Percentiles rank a stretch among this genome's conserved stretches.
Conservation (phyloP, 768 basidiomycete species). For the Kwoniella shandongensis region DNA sequence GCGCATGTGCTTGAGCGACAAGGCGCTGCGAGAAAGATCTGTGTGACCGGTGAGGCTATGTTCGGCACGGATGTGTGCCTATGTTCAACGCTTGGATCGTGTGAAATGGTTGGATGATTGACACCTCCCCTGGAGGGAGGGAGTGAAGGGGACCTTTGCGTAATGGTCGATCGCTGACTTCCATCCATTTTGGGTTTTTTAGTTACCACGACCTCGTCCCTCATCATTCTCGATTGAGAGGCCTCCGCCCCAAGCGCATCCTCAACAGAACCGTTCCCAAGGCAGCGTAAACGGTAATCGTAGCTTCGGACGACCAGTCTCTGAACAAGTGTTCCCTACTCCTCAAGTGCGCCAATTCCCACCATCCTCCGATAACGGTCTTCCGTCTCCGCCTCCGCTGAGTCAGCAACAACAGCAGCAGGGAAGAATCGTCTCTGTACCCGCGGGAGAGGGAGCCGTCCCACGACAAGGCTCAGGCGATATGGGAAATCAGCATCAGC, state of each 20-base stretch:
- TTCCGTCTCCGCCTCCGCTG: conserved; percentile 13
- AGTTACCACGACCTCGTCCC: conserved; percentile 20
- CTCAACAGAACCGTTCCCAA: neutral
- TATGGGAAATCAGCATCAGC: neutral
- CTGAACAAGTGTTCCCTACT: conserved; percentile 14
- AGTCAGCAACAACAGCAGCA: conserved; percentile 14
- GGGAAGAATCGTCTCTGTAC: conserved; percentile 10
- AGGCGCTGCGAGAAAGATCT: no score
- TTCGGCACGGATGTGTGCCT: no score
- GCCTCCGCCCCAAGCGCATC: conserved; percentile 10
- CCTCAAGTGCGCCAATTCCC: conserved; percentile 21
- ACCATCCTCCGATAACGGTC: conserved; percentile 13
- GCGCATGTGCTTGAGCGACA: no score
- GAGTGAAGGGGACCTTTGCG: no score
- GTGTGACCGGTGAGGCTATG: no score
- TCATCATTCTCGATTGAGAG: conserved; percentile 30
- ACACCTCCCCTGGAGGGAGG: no score
- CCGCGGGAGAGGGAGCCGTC: conserved; percentile 1
- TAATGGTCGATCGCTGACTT: no score
- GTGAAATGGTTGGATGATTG: no score
- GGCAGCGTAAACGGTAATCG: neutral
- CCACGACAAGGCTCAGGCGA: neutral
- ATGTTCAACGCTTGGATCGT: no score
- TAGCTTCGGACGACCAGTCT: neutral
- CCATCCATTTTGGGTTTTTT: no score